phyloP scores from a whole-genome alignment of 495 filamentous ascomycete genomes.

The Penicillium mononematosum region DNA sequence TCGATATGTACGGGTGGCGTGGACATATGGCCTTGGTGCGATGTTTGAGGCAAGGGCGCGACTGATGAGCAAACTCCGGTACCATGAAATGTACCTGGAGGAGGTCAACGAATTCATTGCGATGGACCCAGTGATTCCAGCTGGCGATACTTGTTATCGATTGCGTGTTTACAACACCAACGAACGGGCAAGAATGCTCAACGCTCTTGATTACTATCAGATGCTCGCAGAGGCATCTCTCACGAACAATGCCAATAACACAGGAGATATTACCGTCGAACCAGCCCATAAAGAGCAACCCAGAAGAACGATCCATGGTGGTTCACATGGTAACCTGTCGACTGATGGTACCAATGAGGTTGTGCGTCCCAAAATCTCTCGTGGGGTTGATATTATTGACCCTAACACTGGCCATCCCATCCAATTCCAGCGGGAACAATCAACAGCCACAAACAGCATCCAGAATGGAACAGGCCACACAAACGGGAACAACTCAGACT shows the following conservation, averaged over 20 bases:
- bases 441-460: background rate
- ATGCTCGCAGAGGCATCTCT: background rate
- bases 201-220: background rate
- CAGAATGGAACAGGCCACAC: background rate
- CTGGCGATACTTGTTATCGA: background rate
- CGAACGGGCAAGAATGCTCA: background rate
- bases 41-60: background rate
- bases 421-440: background rate
- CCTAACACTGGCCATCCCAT: slow-evolving; percentile 7
- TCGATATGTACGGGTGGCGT: background rate
- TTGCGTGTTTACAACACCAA: slow-evolving; percentile 3
- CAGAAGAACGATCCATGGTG: background rate
- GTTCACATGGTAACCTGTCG: background rate
- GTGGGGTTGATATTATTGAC: background rate
- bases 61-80: background rate
- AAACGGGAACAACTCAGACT: background rate
- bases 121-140: background rate
- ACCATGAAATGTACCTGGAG: background rate
- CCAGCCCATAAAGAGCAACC: background rate
- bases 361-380: background rate
- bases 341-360: background rate
- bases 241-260: background rate
- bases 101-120: slow-evolving; percentile 6
- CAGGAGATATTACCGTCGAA: background rate
- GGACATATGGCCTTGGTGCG: background rate